Conservation (phyloP, 345 rosid species). For the Eucalyptus virginea region DNA sequence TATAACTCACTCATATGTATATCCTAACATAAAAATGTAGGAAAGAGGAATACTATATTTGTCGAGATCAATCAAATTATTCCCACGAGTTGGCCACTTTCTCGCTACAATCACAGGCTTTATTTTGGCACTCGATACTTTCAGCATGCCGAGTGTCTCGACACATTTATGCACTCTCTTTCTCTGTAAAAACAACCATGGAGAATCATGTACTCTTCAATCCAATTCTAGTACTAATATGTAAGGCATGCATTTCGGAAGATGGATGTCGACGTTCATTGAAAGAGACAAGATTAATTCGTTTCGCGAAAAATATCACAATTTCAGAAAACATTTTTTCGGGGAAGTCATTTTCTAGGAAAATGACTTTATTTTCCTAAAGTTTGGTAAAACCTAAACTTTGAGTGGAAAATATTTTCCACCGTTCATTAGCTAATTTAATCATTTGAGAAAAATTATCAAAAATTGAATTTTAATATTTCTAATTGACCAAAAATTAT, state of each 20-base stretch:
- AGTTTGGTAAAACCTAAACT: too few relatives aligned
- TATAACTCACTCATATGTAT: accelerated
- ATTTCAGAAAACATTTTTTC: too few relatives aligned
- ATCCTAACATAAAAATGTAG: too few relatives aligned
- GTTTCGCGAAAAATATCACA: too few relatives aligned
- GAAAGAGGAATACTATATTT: neutral
- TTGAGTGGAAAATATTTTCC: too few relatives aligned
- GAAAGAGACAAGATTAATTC: neutral
- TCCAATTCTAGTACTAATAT: neutral
- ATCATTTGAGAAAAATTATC: too few relatives aligned
- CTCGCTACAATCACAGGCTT: slow-evolving; percentile 16
- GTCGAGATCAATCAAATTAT: slow-evolving; percentile 23
- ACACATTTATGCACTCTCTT: slow-evolving; percentile 38
- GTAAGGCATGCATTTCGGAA: neutral
- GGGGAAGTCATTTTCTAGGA: too few relatives aligned
- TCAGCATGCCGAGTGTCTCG: slow-evolving; percentile 25
- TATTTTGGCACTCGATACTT: slow-evolving; percentile 17
- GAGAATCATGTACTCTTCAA: neutral
- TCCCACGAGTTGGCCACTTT: slow-evolving; percentile 41
- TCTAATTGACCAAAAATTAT: too few relatives aligned
- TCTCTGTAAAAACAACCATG: slow-evolving; percentile 5
- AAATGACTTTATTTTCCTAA: too few relatives aligned
- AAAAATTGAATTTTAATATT: too few relatives aligned
- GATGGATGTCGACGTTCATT: neutral
- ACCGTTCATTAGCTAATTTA: too few relatives aligned